These are phyloP conservation scores for Coprinellus aureogranulatus DNA, from an alignment of 768 basidiomycete species.

Conservation along the genomic window DNA sequence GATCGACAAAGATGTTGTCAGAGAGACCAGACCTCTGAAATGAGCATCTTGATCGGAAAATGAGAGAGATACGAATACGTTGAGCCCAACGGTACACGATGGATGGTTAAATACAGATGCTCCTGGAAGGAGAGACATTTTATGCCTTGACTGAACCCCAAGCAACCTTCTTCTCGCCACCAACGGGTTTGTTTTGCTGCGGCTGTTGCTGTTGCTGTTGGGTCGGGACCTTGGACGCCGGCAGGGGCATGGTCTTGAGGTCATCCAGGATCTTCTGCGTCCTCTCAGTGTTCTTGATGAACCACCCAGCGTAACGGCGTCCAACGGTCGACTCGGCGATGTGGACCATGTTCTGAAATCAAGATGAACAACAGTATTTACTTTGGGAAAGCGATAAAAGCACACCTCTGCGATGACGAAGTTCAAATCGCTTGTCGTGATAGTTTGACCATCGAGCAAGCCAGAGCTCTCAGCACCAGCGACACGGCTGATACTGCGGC, in stretches of 20 bases:
- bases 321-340: slow-evolving; percentile 94
- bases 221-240: slow-evolving; percentile 24
- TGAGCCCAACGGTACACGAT: too few relatives aligned
- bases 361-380: background rate
- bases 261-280: slow-evolving; percentile 85
- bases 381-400: slow-evolving; percentile 7
- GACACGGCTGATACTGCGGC: slow-evolving; percentile 71
- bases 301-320: slow-evolving; percentile 93
- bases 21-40: too few relatives aligned
- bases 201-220: slow-evolving; percentile 15
- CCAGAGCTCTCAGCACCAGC: slow-evolving; percentile 51
- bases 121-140: too few relatives aligned
- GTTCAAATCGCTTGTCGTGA: slow-evolving; percentile 90
- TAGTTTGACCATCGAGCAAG: slow-evolving; percentile 80
- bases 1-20: too few relatives aligned
- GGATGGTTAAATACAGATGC: too few relatives aligned
- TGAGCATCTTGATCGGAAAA: too few relatives aligned
- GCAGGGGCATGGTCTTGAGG: slow-evolving; percentile 54
- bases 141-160: slow-evolving; percentile 50
- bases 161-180: slow-evolving; percentile 53
- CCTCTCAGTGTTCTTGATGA: slow-evolving; percentile 93
- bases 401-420: slow-evolving; percentile 92
- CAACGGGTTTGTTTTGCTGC: slow-evolving; percentile 21
- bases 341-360: slow-evolving; percentile 85
- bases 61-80: too few relatives aligned